These are phyloP conservation scores for Wallacemonas sp. DNA, from an alignment of 208 protist genomes.

Conservation along the genomic window DNA sequence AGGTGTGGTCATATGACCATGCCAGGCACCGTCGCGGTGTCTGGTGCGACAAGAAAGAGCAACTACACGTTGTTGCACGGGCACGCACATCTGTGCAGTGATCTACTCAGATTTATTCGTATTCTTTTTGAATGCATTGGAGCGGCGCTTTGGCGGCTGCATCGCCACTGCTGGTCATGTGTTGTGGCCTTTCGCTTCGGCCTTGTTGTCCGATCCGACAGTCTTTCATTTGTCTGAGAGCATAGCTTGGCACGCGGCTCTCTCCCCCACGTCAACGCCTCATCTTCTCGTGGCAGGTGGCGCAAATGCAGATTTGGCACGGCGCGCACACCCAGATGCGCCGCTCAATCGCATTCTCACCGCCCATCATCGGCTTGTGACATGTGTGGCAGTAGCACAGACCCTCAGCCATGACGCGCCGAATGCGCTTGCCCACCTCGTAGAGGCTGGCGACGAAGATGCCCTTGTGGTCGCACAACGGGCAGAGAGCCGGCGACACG, in stretches of 20 bases:
- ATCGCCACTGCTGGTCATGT: too few species aligned
- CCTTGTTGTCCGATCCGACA: too few species aligned
- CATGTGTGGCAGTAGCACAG: conserved; percentile 38
- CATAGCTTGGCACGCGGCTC: background rate
- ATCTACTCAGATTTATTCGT: too few species aligned
- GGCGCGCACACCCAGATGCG: conserved; percentile 58
- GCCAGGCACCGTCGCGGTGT: too few species aligned
- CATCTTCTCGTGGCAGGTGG: conserved; percentile 25
- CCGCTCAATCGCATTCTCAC: conserved; percentile 32
- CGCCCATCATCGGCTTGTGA: conserved; percentile 12
- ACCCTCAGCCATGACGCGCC: conserved; percentile 28
- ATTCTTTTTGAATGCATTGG: too few species aligned
- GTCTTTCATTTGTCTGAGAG: too few species aligned
- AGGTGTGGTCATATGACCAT: too few species aligned
- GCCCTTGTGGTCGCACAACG: conserved; percentile 51
- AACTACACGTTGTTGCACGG: background rate
- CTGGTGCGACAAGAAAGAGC: conserved; percentile 3
- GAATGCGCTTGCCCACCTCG: conserved; percentile 67
- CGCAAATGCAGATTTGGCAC: conserved; percentile 60
- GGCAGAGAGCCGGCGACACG: conserved; percentile 45
- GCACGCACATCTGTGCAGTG: background rate
- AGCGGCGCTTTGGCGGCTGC: too few species aligned
- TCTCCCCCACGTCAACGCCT: background rate
- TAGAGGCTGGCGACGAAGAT: conserved; percentile 49
- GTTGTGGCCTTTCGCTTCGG: too few species aligned